Conservation (phyloP, 2,329 filamentous ascomycete genomes). For the Diplodia corticola region DNA sequence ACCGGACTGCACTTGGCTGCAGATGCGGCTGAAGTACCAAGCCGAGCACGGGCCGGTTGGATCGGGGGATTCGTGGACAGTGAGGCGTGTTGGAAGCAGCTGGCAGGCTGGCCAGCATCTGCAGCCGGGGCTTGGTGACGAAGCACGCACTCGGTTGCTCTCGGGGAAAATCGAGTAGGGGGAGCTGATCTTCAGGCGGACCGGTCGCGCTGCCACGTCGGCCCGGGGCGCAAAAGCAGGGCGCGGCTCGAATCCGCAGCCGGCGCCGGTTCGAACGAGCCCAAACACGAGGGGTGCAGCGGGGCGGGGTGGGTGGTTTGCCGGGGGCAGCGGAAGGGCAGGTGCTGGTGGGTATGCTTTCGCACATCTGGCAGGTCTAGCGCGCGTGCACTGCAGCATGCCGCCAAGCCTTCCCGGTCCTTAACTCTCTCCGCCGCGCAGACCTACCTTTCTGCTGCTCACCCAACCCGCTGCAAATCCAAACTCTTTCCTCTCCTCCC, state of each 20-base stretch:
- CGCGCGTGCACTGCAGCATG: conserved; percentile 16
- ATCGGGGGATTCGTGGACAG: neutral
- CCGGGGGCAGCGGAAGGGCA: neutral
- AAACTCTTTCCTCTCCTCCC: conserved; percentile 31
- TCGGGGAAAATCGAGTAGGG: conserved; percentile 21
- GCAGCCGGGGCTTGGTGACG: conserved; percentile 17
- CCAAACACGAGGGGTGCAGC: conserved; percentile 19
- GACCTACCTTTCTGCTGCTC: conserved; percentile 15
- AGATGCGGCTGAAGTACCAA: neutral
- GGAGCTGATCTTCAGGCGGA: neutral
- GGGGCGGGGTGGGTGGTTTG: neutral
- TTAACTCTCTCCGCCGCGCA: conserved; percentile 15
- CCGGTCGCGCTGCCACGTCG: neutral
- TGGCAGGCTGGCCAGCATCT: conserved; percentile 1
- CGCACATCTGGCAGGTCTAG: conserved; percentile 19
- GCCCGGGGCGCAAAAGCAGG: neutral
- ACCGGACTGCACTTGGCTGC: neutral
- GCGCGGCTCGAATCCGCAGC: neutral
- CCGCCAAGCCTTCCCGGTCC: conserved; percentile 16
- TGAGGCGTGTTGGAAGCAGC: neutral
- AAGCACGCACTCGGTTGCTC: conserved; percentile 19
- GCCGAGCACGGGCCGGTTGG: neutral
- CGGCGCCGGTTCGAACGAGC: conserved; percentile 16
- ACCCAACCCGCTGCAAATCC: conserved; percentile 18
- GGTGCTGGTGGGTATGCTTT: conserved; percentile 15